Conservation (phyloP, 177 flowering plant species). For the Vitis hybrid region DNA sequence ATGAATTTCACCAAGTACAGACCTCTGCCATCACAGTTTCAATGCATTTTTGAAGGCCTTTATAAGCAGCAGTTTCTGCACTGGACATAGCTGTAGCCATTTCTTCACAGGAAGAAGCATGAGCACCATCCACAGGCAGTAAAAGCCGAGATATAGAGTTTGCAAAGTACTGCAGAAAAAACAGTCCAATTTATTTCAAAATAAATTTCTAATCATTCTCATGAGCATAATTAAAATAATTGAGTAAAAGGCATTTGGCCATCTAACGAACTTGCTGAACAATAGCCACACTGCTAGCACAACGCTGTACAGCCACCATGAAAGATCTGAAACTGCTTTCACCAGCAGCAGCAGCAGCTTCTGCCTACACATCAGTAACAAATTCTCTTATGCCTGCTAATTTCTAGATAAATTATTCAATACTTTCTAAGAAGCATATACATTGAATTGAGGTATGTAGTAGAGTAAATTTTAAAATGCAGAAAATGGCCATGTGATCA, state of each 20-base stretch:
- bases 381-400: not conserved
- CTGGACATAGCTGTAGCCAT: slow-evolving; percentile 96
- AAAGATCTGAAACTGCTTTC: slow-evolving; percentile 98
- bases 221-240: not conserved
- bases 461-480: not conserved
- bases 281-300: slow-evolving; percentile 96
- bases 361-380: slow-evolving; percentile 62
- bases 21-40: slow-evolving; percentile 99
- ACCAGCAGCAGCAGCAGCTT: slow-evolving; percentile 99
- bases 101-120: slow-evolving; percentile 98
- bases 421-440: not conserved
- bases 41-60: slow-evolving; percentile 97
- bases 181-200: slow-evolving; percentile 2
- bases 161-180: slow-evolving; percentile 73
- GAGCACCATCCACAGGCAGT: slow-evolving; percentile 97
- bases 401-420: not conserved
- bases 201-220: not conserved
- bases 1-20: slow-evolving; percentile 20
- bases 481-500: slow-evolving; percentile 8
- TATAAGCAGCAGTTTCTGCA: slow-evolving; percentile 94
- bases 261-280: slow-evolving; percentile 81
- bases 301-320: slow-evolving; percentile 99
- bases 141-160: slow-evolving; percentile 90
- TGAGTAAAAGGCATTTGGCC: not conserved
- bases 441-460: not conserved